Evolutionary conservation across 306 rosid species (phyloP), one percentile per base, ranked within the genome.

Genomic region (Delonix regia): DNA sequence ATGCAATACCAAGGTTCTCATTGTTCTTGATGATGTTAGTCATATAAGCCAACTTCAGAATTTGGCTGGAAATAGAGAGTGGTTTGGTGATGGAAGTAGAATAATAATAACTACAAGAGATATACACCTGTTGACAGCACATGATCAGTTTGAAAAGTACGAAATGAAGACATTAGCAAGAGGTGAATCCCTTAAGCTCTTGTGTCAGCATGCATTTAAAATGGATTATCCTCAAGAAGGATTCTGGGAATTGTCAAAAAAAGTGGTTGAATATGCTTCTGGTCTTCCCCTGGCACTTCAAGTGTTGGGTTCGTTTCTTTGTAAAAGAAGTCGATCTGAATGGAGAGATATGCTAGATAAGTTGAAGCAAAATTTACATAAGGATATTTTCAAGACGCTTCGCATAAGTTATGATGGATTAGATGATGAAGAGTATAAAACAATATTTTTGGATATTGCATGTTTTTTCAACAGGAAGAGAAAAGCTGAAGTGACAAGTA

Each of bases 251-350:
- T 44, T 75, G 16, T 33, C 63, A 9, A 33, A 63, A 13, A 39
- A 21, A 11, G 33, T 63, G 1, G 49, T 48, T 19, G 12, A 34
- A 1, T 48, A 47, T 48, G n/a, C 19, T 19, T 38, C 63, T 7
- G 63, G 62, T 16, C 63, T 63, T 47, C 80, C 80, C 12, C 48
- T 63, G 34, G 80, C 72, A 7, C 80, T 75, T 38, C 4, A 63
- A 5, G 72, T 75, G 9, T 33, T 75, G 21, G 70, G 70, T 1
- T 42, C 28, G 19, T 60, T 41, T 45, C 70, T 51, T 51, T 18
- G 11, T 69, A 5, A 16, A 19, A 71, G 63, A 38, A 62, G 69
- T 51, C 24, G n/a, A 51, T 51, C 24, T 18, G 24, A 51, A 51
- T 51, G 57, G 57, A 51, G 2, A n/a, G 21, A 18, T 5, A 18